Conservation (phyloP, 352 stramenopile genomes). For the Saprolegnia parasitica region DNA sequence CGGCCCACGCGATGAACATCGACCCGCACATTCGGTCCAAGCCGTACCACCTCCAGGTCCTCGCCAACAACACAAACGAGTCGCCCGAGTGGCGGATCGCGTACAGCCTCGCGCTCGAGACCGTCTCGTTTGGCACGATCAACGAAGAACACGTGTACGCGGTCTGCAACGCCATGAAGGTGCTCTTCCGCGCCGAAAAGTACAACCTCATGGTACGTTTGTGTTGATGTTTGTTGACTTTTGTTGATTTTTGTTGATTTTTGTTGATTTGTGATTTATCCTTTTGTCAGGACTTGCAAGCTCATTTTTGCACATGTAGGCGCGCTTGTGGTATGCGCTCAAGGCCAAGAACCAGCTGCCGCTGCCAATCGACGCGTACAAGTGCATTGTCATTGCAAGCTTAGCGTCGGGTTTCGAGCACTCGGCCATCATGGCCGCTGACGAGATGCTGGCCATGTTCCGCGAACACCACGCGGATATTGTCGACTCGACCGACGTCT, state of each 20-base stretch:
- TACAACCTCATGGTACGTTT: slow-evolving; percentile 25
- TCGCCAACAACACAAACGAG: slow-evolving; percentile 34
- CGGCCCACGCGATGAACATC: slow-evolving; percentile 44
- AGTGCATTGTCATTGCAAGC: slow-evolving; percentile 26
- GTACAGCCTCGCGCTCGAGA: slow-evolving; percentile 65
- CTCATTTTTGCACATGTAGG: slow-evolving; percentile 11
- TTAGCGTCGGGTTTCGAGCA: slow-evolving; percentile 14
- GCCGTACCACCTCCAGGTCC: slow-evolving; percentile 42
- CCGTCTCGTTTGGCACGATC: slow-evolving; percentile 62
- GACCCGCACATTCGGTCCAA: slow-evolving; percentile 64
- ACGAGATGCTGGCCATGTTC: slow-evolving; percentile 25
- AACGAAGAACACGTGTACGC: slow-evolving; percentile 59
- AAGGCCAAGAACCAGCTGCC: slow-evolving; percentile 25
- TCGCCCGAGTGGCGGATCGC: slow-evolving; percentile 66
- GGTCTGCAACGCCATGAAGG: slow-evolving; percentile 60
- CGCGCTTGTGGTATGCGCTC: slow-evolving; percentile 25
- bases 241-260: background rate
- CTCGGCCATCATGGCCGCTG: slow-evolving; percentile 13
- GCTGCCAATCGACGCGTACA: slow-evolving; percentile 28
- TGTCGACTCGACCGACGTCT: slow-evolving; percentile 24
- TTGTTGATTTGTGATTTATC: no score
- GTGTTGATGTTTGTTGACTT: no score
- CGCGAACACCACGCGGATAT: slow-evolving; percentile 22
- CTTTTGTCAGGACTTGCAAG: no score
- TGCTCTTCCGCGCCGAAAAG: slow-evolving; percentile 44